Evolutionary conservation across 2,329 filamentous ascomycete species (phyloP).

Genomic region (Colletotrichum scovillei): DNA sequence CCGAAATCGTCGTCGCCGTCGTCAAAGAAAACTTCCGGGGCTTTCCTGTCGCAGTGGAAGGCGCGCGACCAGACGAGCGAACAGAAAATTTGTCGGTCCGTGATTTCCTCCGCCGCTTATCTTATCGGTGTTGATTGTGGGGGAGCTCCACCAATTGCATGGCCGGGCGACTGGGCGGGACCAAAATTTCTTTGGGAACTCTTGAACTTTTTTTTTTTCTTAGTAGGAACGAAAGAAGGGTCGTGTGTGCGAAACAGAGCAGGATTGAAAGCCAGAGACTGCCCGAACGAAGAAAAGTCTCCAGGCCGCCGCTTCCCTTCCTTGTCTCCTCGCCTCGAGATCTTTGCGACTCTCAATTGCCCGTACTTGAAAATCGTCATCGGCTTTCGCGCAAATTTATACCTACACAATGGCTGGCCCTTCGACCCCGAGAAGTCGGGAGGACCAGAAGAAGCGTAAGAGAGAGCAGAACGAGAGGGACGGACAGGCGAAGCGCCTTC

Average conservation of each 20-base stretch:
- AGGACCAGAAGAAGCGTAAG: slow-evolving; percentile 60
- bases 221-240: slow-evolving; percentile 13
- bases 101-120: slow-evolving; percentile 28
- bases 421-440: slow-evolving; percentile 46
- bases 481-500: slow-evolving; percentile 50
- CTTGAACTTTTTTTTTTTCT: slow-evolving; percentile 37
- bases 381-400: background rate
- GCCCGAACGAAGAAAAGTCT: slow-evolving; percentile 19
- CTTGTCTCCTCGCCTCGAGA: background rate
- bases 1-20: slow-evolving; percentile 10
- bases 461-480: slow-evolving; percentile 55
- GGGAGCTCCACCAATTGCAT: slow-evolving; percentile 30
- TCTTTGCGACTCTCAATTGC: background rate
- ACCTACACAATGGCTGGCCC: slow-evolving; percentile 48
- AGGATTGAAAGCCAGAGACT: slow-evolving; percentile 27
- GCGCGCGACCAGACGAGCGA: background rate
- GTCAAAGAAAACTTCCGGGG: slow-evolving; percentile 24
- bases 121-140: slow-evolving; percentile 34
- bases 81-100: slow-evolving; percentile 35
- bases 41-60: background rate
- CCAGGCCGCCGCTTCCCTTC: background rate
- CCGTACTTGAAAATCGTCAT: background rate
- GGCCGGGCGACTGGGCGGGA: slow-evolving; percentile 31
- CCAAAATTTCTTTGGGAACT: slow-evolving; percentile 37
- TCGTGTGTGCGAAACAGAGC: slow-evolving; percentile 26